Conservation (phyloP, 305 asterid species). For the Fraxinus angustifolia region DNA sequence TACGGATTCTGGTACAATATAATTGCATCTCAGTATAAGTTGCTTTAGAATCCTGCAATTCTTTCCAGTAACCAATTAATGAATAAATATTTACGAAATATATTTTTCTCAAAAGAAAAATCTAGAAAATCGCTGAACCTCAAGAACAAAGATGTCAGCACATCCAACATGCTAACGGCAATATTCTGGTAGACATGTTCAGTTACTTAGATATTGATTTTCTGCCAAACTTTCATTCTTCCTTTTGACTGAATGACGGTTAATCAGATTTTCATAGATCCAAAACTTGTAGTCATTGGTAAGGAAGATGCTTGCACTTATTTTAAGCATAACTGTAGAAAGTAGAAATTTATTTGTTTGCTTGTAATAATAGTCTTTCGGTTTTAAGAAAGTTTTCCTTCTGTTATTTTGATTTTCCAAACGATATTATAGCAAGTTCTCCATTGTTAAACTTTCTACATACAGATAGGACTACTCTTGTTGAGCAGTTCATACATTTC, state of each 20-base stretch:
- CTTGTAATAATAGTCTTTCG: neutral
- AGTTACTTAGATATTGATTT: conserved; percentile 7
- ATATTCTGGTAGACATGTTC: neutral
- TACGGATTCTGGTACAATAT: neutral
- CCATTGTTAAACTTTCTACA: neutral
- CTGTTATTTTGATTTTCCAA: neutral
- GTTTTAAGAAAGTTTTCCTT: neutral
- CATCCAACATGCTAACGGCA: conserved; percentile 6
- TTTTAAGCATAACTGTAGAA: neutral
- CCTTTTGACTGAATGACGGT: neutral
- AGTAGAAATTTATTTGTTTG: neutral
- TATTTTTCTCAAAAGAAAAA: neutral
- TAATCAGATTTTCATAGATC: conserved; percentile 8
- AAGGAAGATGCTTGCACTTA: neutral
- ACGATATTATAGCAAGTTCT: neutral
- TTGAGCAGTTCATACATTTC: neutral
- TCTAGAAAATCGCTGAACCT: conserved; percentile 7
- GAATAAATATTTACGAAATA: neutral
- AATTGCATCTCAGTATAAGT: conserved; percentile 11
- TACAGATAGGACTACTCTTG: neutral
- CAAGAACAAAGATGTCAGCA: conserved; percentile 9
- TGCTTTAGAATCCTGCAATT: neutral
- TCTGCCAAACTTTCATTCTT: neutral
- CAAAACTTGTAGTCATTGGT: neutral
- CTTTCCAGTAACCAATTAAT: neutral